Conservation (phyloP, 1,139 yeast genomes). For the Ogataea hybrid region DNA sequence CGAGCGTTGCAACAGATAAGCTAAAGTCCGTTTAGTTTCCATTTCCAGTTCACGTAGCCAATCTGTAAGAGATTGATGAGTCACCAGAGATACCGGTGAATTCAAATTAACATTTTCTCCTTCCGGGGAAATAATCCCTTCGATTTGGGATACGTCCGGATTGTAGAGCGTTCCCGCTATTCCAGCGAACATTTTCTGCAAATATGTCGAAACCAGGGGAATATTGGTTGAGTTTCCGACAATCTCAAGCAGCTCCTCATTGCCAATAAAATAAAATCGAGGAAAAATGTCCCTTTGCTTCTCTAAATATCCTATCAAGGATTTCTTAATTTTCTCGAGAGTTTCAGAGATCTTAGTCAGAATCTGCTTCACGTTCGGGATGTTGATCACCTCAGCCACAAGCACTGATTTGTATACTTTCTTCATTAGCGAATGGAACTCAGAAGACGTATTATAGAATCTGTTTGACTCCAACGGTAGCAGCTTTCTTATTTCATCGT, state of each 20-base stretch:
- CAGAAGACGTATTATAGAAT: slow-evolving; percentile 63
- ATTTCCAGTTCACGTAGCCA: slow-evolving; percentile 65
- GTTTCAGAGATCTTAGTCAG: slow-evolving; percentile 57
- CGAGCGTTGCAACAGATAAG: slow-evolving; percentile 35
- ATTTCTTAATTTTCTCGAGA: slow-evolving; percentile 56
- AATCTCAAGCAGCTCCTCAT: slow-evolving; percentile 82
- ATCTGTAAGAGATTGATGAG: slow-evolving; percentile 39
- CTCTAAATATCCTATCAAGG: slow-evolving; percentile 78
- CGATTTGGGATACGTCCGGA: slow-evolving; percentile 29
- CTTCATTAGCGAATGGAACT: slow-evolving; percentile 52
- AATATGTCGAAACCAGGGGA: slow-evolving; percentile 52
- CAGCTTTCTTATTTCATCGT: slow-evolving; percentile 56
- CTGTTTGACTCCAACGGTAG: slow-evolving; percentile 72
- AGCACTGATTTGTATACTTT: slow-evolving; percentile 49
- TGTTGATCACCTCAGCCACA: slow-evolving; percentile 56
- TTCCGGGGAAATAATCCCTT: slow-evolving; percentile 56
- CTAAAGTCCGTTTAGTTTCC: slow-evolving; percentile 49
- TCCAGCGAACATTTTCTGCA: slow-evolving; percentile 74
- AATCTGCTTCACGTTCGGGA: slow-evolving; percentile 47
- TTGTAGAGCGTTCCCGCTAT: slow-evolving; percentile 46
- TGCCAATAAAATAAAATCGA: slow-evolving; percentile 84
- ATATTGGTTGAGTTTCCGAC: slow-evolving; percentile 65
- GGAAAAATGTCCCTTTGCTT: slow-evolving; percentile 77
- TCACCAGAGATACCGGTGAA: slow-evolving; percentile 44
- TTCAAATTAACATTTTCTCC: slow-evolving; percentile 55